phyloP scores from a whole-genome alignment of 1,139 yeast genomes.

The Geotrichum reessii region DNA sequence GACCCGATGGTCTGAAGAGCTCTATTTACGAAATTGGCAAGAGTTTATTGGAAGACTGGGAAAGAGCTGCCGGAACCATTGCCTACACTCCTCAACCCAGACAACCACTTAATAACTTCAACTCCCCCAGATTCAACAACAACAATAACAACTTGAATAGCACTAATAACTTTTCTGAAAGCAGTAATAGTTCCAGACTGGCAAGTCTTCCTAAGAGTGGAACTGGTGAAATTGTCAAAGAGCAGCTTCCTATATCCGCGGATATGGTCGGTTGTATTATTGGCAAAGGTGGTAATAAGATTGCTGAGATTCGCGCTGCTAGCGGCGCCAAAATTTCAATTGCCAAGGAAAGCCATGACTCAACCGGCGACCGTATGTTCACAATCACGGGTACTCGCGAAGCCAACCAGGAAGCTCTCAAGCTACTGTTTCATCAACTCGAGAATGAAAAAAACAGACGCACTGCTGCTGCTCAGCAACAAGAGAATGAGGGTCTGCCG shows the following conservation, averaged over 20 bases:
- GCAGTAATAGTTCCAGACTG: conserved; percentile 11
- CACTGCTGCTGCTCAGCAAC: conserved; percentile 6
- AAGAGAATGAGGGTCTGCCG: neutral
- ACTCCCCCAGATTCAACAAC: conserved; percentile 8
- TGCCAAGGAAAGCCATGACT: conserved; percentile 60
- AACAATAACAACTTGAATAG: conserved; percentile 13
- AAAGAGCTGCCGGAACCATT: conserved; percentile 54
- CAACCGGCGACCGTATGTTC: conserved; percentile 60
- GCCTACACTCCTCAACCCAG: conserved; percentile 58
- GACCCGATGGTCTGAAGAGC: conserved; percentile 53
- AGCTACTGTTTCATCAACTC: conserved; percentile 63
- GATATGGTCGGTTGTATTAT: conserved; percentile 87
- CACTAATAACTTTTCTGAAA: neutral
- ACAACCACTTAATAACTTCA: neutral
- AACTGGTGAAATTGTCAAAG: conserved; percentile 35
- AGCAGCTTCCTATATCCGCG: conserved; percentile 57
- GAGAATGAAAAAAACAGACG: conserved; percentile 76
- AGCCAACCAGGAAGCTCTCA: conserved; percentile 65
- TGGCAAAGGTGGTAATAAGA: conserved; percentile 81
- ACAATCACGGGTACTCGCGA: conserved; percentile 63
- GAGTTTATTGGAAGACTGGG: conserved; percentile 69
- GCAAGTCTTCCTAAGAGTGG: conserved; percentile 13
- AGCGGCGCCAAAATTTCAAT: conserved; percentile 80
- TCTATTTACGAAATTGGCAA: conserved; percentile 61
- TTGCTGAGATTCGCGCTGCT: conserved; percentile 76